Evolutionary conservation across 768 basidiomycete genomes (phyloP).

Genomic region (Auricularia auricula-judae): DNA sequence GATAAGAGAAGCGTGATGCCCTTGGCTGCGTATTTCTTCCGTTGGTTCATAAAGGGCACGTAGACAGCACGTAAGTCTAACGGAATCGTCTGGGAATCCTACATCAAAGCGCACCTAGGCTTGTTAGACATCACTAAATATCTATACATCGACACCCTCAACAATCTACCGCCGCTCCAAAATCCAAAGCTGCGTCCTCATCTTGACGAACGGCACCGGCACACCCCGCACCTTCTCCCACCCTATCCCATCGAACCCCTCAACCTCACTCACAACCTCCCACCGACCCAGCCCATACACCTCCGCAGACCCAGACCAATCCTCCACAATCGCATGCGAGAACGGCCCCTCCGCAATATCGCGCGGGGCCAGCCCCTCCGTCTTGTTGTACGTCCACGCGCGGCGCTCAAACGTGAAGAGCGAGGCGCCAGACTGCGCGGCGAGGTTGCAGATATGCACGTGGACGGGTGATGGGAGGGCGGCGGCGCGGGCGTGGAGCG

Average conservation of each 20-base stretch:
- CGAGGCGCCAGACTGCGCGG: constrained; percentile 83
- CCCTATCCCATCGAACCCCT: constrained; percentile 26
- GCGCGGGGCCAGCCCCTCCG: constrained; percentile 44
- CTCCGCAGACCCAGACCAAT: constrained; percentile 7
- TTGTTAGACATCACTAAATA: no score
- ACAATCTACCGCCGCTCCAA: constrained; percentile 21
- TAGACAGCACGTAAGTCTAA: no score
- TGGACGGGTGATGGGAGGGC: constrained; percentile 29
- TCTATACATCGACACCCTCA: no score
- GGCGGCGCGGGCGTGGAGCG: background rate
- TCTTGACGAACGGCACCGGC: constrained; percentile 20
- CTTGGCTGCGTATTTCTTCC: no score
- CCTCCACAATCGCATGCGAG: constrained; percentile 57
- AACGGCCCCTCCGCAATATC: constrained; percentile 32
- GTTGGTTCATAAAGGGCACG: no score
- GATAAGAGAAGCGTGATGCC: no score
- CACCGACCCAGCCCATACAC: constrained; percentile 23
- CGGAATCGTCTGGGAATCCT: no score
- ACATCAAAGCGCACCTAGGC: no score
- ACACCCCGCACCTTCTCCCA: constrained; percentile 24
- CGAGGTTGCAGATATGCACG: constrained; percentile 75
- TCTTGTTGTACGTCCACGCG: constrained; percentile 72
- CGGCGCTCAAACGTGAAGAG: constrained; percentile 65
- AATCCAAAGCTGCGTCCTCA: constrained; percentile 41
- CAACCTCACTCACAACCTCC: constrained; percentile 32